A percentile compares a stretch with the other conserved stretches of the same genome.
Evolutionary conservation across 352 stramenopile genomes (phyloP).

Genomic region (Aphanomyces euteiches): DNA sequence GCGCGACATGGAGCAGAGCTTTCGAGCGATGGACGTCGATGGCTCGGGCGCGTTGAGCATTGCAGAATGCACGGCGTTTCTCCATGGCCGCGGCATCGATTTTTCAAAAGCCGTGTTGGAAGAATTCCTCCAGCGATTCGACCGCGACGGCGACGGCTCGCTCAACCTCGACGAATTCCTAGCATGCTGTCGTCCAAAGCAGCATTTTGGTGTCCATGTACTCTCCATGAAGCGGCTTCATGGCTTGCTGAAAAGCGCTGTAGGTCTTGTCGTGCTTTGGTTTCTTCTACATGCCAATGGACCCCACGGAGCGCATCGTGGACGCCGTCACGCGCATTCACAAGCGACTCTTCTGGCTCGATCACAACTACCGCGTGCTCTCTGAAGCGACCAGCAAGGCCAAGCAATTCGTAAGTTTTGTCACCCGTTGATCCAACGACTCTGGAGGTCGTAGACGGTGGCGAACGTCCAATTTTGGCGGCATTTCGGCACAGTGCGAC

Average conservation of each 20-base stretch:
- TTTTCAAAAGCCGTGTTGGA: conserved; percentile 37
- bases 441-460: conserved; percentile 30
- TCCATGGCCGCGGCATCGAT: conserved; percentile 38
- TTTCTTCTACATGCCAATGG: conserved; percentile 41
- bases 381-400: not conserved
- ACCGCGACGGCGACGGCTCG: conserved; percentile 42
- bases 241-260: not conserved
- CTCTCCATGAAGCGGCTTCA: not conserved
- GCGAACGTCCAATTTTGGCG: conserved; percentile 40
- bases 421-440: conserved; percentile 5
- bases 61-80: conserved; percentile 38
- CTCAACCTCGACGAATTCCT: conserved; percentile 52
- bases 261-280: conserved; percentile 43
- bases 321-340: conserved; percentile 42
- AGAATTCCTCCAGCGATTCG: conserved; percentile 49
- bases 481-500: conserved; percentile 39
- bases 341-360: conserved; percentile 53
- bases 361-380: conserved; percentile 47
- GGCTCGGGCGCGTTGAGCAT: conserved; percentile 37
- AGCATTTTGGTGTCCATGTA: conserved; percentile 44
- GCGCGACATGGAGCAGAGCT: conserved; percentile 37
- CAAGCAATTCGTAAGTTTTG: conserved; percentile 8
- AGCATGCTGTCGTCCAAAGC: conserved; percentile 41
- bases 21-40: conserved; percentile 41
- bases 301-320: conserved; percentile 35